Percentiles rank a stretch among this genome's conserved stretches.
Evolutionary conservation across 129 eudicot genomes (phyloP).

Genomic region (Flaveria trinervia): DNA sequence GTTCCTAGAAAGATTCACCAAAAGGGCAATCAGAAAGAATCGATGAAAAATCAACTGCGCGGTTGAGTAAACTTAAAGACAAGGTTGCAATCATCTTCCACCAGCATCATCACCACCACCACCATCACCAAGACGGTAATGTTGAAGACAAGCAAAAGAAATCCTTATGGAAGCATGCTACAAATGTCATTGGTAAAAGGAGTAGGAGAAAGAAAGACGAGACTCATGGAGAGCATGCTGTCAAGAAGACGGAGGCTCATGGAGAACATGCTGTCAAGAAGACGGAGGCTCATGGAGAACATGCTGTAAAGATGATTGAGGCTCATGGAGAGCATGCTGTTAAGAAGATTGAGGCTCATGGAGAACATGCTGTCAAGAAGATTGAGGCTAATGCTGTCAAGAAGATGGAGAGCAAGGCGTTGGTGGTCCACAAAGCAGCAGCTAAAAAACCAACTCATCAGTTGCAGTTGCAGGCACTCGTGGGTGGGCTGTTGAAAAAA

Average conservation of each 20-base stretch:
- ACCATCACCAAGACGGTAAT: slow-evolving; percentile 35
- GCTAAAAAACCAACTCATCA: slow-evolving; percentile 41
- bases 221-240: not conserved
- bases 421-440: slow-evolving; percentile 21
- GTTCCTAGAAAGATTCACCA: slow-evolving; percentile 20
- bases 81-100: slow-evolving; percentile 64
- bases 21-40: slow-evolving; percentile 15
- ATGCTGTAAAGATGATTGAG: slow-evolving; percentile 3
- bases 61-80: slow-evolving; percentile 54
- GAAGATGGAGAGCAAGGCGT: not conserved
- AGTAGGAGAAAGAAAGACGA: slow-evolving; percentile 24
- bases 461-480: slow-evolving; percentile 37
- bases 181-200: slow-evolving; percentile 22
- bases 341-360: slow-evolving; percentile 18
- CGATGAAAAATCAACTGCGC: slow-evolving; percentile 26
- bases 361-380: not conserved
- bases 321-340: slow-evolving; percentile 33
- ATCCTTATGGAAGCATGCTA: slow-evolving; percentile 40
- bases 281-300: slow-evolving; percentile 3
- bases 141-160: slow-evolving; percentile 20
- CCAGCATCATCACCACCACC: slow-evolving; percentile 80
- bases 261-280: slow-evolving; percentile 29
- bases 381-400: not conserved
- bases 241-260: slow-evolving; percentile 13
- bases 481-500: slow-evolving; percentile 52